Evolutionary conservation across 768 basidiomycete species (phyloP), one percentile per base, ranked within the genome.

Genomic region (Rhodotorula paludigena): DNA sequence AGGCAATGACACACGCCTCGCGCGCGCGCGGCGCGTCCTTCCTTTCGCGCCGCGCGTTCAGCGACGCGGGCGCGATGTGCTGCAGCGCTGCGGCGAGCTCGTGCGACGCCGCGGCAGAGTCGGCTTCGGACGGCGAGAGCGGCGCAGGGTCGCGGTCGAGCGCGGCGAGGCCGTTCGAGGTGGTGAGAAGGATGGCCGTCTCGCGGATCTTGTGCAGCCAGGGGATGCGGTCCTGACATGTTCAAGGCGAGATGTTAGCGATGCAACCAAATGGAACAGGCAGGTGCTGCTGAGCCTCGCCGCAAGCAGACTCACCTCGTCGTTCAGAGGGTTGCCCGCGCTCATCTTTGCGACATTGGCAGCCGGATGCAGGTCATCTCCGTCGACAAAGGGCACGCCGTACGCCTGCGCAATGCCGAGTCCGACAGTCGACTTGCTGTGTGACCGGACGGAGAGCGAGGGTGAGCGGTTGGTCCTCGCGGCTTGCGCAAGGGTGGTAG

Each of bases 321-420:
- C 92, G 5, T 82, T 86, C 71, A 98, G 80, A 9, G 92, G 87
- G 32, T 81, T 78, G 0, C 91, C 91, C 2, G 79, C 76, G 9
- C 85, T 79, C 92, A 97, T 96, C 83, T 97, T 98, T 36, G 84
- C 86, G 48, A 94, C 84, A 78, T 94, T 94, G 20, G 83, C 78
- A 32, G 81, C 75, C 1, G 92, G 88, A 76, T 97, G 93, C 36
- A 96, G 82, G 68, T 88, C 86, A 77, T 96, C 92, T 36, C 88
- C 93, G 75, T 97, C 93, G 66, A 91, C 80, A 79, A 89, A 94
- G 2, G 90, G 87, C 66, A 90, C 69, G n/a, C 77, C 78, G 55
- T 90, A 81, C 35, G 81, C 80, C 45, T 79, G 73, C 12, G 88
- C 83, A n/a, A 93, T 80, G 12, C 84, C 84, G 9, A 69, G 71